Percentiles rank a stretch among this genome's conserved stretches.
Conservation (phyloP, 805 yeast species). For the Candida maris region DNA sequence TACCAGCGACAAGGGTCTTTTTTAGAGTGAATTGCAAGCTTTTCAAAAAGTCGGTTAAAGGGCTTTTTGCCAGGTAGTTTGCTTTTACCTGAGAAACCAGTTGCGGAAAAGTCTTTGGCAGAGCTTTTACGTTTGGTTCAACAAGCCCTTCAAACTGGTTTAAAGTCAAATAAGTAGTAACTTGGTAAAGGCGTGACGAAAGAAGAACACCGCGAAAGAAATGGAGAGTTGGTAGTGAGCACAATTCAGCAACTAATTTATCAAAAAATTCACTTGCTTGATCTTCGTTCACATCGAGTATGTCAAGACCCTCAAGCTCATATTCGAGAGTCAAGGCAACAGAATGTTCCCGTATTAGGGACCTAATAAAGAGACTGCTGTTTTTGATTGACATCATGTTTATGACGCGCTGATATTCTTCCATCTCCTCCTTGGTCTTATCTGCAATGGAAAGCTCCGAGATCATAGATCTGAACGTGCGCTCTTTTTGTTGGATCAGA, state of each 20-base stretch:
- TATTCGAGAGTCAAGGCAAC: conserved; percentile 6
- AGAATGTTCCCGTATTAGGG: conserved; percentile 5
- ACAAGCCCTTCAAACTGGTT: conserved; percentile 1
- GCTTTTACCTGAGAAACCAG: conserved; percentile 5
- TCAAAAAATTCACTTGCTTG: conserved; percentile 6
- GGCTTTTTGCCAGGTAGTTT: conserved; percentile 2
- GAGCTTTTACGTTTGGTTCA: conserved; percentile 3
- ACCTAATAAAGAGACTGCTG: conserved; percentile 5
- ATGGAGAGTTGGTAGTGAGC: conserved; percentile 10
- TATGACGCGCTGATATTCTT: conserved; percentile 8
- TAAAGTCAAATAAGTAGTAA: conserved; percentile 8
- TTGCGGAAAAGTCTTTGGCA: conserved; percentile 9
- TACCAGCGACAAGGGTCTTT: conserved; percentile 6
- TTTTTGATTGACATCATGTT: conserved; percentile 1
- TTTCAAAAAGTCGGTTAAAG: conserved; percentile 8
- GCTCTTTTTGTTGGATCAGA: conserved; percentile 11
- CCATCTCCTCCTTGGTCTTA: conserved; percentile 13
- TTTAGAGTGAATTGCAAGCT: conserved; percentile 11
- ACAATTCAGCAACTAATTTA: conserved; percentile 9
- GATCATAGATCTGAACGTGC: conserved; percentile 13
- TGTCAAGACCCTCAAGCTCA: conserved; percentile 5
- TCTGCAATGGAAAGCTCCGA: conserved; percentile 14
- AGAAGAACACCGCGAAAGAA: conserved; percentile 8
- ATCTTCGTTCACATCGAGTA: conserved; percentile 4
- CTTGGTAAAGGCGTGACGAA: conserved; percentile 13